These are phyloP conservation scores for Phyllosticta capitalensis DNA, from an alignment of 2,329 filamentous ascomycete genomes.

Conservation along the genomic window DNA sequence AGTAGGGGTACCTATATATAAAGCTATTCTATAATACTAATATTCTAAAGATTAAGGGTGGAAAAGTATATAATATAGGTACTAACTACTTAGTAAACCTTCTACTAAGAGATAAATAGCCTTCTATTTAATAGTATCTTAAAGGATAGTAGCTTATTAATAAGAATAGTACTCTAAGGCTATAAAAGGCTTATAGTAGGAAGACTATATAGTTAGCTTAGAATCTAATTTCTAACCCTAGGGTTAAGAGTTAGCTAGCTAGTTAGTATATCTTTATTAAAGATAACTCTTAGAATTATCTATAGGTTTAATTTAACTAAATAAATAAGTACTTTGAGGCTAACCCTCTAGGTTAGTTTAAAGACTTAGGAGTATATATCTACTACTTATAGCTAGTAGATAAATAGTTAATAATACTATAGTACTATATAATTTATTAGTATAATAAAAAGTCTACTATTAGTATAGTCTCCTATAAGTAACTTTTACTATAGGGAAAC, in stretches of 20 bases:
- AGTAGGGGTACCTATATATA: too few species aligned
- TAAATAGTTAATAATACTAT: neutral
- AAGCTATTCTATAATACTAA: too few species aligned
- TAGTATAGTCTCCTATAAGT: neutral
- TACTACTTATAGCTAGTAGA: neutral
- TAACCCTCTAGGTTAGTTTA: neutral
- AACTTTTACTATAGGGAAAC: neutral
- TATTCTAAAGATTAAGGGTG: too few species aligned
- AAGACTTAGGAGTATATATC: neutral
- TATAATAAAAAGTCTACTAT: neutral
- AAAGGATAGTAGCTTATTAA: too few species aligned
- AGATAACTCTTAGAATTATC: neutral
- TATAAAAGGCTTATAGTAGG: too few species aligned
- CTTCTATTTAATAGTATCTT: too few species aligned
- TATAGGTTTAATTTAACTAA: neutral
- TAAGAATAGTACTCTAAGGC: too few species aligned
- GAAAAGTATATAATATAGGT: too few species aligned
- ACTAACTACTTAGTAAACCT: too few species aligned
- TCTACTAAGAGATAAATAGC: too few species aligned
- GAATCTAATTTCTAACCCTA: too few species aligned
- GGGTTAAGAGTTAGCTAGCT: neutral
- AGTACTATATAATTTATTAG: neutral
- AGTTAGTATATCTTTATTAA: neutral
- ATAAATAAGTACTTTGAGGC: neutral
- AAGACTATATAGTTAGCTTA: too few species aligned